Conservation (phyloP, 2,329 filamentous ascomycete species). For the Trichophyton simii region DNA sequence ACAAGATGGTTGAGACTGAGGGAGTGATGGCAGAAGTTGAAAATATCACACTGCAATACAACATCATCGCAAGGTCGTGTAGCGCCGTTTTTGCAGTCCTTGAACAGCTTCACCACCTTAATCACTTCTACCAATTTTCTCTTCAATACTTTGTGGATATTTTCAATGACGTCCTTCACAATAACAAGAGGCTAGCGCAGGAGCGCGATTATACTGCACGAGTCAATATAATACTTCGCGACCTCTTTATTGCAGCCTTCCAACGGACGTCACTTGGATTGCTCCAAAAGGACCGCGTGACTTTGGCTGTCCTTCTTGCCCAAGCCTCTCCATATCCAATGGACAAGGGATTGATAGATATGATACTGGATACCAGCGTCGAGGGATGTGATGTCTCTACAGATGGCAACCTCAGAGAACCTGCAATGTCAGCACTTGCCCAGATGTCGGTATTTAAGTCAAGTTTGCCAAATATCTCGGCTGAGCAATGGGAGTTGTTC, state of each 20-base stretch:
- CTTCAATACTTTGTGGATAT: slow-evolving; percentile 97
- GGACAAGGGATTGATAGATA: slow-evolving; percentile 80
- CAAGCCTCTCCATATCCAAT: slow-evolving; percentile 94
- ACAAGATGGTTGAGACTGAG: slow-evolving; percentile 92
- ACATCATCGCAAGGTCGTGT: slow-evolving; percentile 83
- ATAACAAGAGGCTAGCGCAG: slow-evolving; percentile 58
- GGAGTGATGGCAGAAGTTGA: slow-evolving; percentile 98
- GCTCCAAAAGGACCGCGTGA: slow-evolving; percentile 86
- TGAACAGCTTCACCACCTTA: slow-evolving; percentile 93
- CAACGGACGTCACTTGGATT: slow-evolving; percentile 86
- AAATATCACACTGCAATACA: slow-evolving; percentile 87
- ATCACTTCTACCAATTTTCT: slow-evolving; percentile 99
- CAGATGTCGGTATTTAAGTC: slow-evolving; percentile 63
- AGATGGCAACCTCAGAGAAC: slow-evolving; percentile 49
- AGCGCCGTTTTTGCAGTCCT: slow-evolving; percentile 94
- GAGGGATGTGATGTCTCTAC: slow-evolving; percentile 69
- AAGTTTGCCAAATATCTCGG: slow-evolving; percentile 49
- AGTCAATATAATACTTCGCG: slow-evolving; percentile 78
- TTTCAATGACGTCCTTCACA: slow-evolving; percentile 79
- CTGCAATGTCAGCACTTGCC: slow-evolving; percentile 55
- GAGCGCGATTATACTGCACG: slow-evolving; percentile 65
- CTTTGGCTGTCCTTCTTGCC: slow-evolving; percentile 84
- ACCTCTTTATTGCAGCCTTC: slow-evolving; percentile 84
- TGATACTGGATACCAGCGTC: slow-evolving; percentile 65
- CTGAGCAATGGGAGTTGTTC: slow-evolving; percentile 67